phyloP scores from a whole-genome alignment of 352 stramenopile species.

The Phytopythium sindhum region DNA sequence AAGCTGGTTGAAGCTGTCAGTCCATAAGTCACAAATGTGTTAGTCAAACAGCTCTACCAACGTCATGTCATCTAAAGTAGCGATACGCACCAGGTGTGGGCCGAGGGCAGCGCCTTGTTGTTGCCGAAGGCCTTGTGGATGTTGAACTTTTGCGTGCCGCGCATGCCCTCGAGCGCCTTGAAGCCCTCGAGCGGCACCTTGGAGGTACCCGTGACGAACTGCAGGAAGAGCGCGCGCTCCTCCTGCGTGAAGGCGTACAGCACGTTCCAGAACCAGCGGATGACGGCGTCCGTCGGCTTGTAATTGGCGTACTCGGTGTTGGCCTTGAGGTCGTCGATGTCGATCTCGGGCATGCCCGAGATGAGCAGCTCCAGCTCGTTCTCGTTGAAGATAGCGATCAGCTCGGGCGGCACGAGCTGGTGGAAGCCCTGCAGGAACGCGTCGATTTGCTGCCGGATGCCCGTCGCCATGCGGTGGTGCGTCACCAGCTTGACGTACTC shows the following conservation, averaged over 20 bases:
- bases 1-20: conserved; percentile 96
- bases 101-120: conserved; percentile 80
- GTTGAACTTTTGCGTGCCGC: conserved; percentile 98
- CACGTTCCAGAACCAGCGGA: conserved; percentile 94
- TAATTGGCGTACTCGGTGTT: conserved; percentile 94
- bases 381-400: conserved; percentile 94
- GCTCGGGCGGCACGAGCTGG: conserved; percentile 84
- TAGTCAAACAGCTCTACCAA: neutral
- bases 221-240: conserved; percentile 89
- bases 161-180: conserved; percentile 97
- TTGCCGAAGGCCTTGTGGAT: conserved; percentile 97
- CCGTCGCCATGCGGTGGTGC: conserved; percentile 98
- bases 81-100: conserved; percentile 95
- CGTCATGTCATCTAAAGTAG: neutral
- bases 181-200: conserved; percentile 98
- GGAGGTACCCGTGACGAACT: conserved; percentile 92
- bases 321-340: conserved; percentile 92
- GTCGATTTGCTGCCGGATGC: conserved; percentile 94
- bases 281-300: conserved; percentile 85
- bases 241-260: conserved; percentile 90
- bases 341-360: conserved; percentile 91
- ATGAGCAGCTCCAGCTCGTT: conserved; percentile 93
- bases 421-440: conserved; percentile 90
- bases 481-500: conserved; percentile 94
- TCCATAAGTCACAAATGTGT: conserved; percentile 16